These are phyloP conservation scores for Neurospora sp. DNA, from an alignment of 495 filamentous ascomycete species.

Conservation along the genomic window DNA sequence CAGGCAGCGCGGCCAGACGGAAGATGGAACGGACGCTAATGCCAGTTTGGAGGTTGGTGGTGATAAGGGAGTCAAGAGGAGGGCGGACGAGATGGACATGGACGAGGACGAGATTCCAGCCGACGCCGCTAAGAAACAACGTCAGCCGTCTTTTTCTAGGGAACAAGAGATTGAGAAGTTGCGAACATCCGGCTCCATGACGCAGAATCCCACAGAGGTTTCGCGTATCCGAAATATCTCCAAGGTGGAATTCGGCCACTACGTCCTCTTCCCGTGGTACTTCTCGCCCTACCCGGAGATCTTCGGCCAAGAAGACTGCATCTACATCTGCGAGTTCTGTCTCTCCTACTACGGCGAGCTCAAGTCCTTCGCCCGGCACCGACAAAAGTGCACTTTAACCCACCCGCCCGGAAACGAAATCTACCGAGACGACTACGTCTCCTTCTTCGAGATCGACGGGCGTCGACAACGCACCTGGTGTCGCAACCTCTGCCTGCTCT, in stretches of 20 bases:
- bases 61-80: slow-evolving; percentile 20
- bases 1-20: background rate
- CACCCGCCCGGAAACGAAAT: slow-evolving; percentile 98
- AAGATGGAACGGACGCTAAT: slow-evolving; percentile 24
- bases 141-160: slow-evolving; percentile 50
- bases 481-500: slow-evolving; percentile 86
- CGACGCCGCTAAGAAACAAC: slow-evolving; percentile 28
- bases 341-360: slow-evolving; percentile 76
- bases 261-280: slow-evolving; percentile 94
- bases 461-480: slow-evolving; percentile 94
- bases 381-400: slow-evolving; percentile 78
- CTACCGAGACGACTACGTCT: slow-evolving; percentile 87
- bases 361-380: slow-evolving; percentile 73
- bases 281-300: slow-evolving; percentile 91
- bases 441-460: slow-evolving; percentile 96
- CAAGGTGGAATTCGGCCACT: slow-evolving; percentile 84
- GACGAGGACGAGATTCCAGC: slow-evolving; percentile 34
- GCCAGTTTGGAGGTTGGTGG: slow-evolving; percentile 24
- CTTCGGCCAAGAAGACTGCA: slow-evolving; percentile 74
- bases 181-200: slow-evolving; percentile 91
- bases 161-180: slow-evolving; percentile 95
- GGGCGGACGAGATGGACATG: slow-evolving; percentile 37
- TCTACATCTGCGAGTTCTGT: slow-evolving; percentile 98
- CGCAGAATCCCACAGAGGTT: slow-evolving; percentile 94
- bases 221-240: slow-evolving; percentile 91